Percentiles rank a stretch among this genome's conserved stretches.
phyloP scores from a whole-genome alignment of 176 grass and related monocot species.

The Rhipidocladum racemiflorum region DNA sequence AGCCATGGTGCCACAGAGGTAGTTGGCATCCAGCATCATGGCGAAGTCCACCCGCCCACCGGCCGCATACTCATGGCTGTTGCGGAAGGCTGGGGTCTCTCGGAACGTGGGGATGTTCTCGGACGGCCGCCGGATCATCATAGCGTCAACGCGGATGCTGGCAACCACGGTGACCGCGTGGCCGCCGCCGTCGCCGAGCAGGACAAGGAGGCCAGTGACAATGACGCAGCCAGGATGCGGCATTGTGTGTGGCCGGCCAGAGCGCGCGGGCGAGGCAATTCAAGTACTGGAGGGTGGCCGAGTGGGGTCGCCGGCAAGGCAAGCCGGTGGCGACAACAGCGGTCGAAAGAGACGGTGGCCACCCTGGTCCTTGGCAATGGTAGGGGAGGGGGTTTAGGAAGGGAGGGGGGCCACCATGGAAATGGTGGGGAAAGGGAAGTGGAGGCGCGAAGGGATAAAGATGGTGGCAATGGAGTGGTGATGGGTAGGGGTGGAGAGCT shows the following conservation, averaged over 20 bases:
- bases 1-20: conserved; percentile 80
- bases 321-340: background rate
- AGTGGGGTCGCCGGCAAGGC: background rate
- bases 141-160: conserved; percentile 48
- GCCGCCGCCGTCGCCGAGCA: background rate
- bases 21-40: conserved; percentile 95
- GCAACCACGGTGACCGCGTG: background rate
- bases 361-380: conserved; percentile 42
- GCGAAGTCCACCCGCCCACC: conserved; percentile 55
- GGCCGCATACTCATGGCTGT: conserved; percentile 51
- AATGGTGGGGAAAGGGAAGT: background rate
- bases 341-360: conserved; percentile 19
- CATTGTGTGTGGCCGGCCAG: background rate
- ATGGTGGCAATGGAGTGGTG: conserved; percentile 9
- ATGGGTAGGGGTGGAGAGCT: background rate
- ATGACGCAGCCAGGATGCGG: background rate
- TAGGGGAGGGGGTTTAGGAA: conserved; percentile 34
- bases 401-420: conserved; percentile 30
- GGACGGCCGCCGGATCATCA: conserved; percentile 38
- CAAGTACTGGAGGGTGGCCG: background rate
- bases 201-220: background rate
- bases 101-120: conserved; percentile 37
- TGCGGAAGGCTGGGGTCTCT: conserved; percentile 69
- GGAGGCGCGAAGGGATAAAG: background rate
- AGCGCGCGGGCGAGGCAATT: background rate